phyloP scores from a whole-genome alignment of 495 filamentous ascomycete genomes.

The Aspergillus indologenus region DNA sequence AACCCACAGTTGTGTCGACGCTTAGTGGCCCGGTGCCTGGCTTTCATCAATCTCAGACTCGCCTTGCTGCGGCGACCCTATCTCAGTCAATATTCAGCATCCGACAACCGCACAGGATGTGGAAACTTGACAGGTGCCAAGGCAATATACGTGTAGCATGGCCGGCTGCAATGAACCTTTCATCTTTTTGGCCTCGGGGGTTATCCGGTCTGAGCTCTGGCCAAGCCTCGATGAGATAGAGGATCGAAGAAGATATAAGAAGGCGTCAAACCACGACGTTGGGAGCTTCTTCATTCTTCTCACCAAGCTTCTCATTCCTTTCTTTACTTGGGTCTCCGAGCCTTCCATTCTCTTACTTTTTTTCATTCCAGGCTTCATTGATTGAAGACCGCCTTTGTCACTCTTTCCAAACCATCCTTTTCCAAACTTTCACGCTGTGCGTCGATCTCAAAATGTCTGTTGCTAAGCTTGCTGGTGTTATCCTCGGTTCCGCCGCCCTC shows the following conservation, averaged over 20 bases:
- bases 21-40: slow-evolving; percentile 17
- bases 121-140: slow-evolving; percentile 17
- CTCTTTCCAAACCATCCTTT: slow-evolving; percentile 29
- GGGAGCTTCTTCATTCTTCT: slow-evolving; percentile 16
- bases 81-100: slow-evolving; percentile 33
- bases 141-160: slow-evolving; percentile 26
- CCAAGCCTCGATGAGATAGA: slow-evolving; percentile 1
- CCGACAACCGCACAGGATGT: slow-evolving; percentile 8
- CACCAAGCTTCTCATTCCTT: slow-evolving; percentile 35
- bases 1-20: slow-evolving; percentile 10
- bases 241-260: slow-evolving; percentile 16
- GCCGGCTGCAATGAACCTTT: slow-evolving; percentile 19
- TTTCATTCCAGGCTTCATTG: slow-evolving; percentile 38
- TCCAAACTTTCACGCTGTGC: slow-evolving; percentile 34
- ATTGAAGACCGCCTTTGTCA: slow-evolving; percentile 37
- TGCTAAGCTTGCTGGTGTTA: slow-evolving; percentile 40
- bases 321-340: slow-evolving; percentile 34
- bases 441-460: slow-evolving; percentile 39
- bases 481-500: slow-evolving; percentile 49
- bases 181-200: slow-evolving; percentile 14
- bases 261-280: slow-evolving; percentile 10
- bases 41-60: slow-evolving; percentile 41
- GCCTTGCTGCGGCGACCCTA: slow-evolving; percentile 13
- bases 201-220: slow-evolving; percentile 16
- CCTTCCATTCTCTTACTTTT: slow-evolving; percentile 37